These are phyloP conservation scores for Xylaria sp. DNA, from an alignment of 2,329 filamentous ascomycete species.

Conservation along the genomic window DNA sequence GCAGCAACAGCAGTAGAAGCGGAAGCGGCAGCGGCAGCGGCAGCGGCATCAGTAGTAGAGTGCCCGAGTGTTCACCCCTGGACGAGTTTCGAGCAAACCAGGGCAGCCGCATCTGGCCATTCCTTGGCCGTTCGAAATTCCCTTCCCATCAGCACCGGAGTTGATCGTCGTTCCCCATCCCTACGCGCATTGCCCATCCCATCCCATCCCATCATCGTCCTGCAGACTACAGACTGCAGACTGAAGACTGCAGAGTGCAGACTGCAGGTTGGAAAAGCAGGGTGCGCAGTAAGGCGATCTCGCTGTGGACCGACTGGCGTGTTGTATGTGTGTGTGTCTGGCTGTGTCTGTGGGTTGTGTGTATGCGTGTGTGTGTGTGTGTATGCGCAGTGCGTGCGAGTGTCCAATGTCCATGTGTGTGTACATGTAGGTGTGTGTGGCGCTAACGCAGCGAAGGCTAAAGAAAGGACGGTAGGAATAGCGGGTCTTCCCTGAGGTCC, in stretches of 20 bases:
- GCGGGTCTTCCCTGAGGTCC: conserved; percentile 28
- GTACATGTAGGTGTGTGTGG: conserved; percentile 1
- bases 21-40: too few relatives aligned
- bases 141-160: conserved; percentile 1
- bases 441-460: background rate
- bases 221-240: conserved; percentile 18
- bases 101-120: conserved; percentile 20
- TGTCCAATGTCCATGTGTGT: too few relatives aligned
- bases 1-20: too few relatives aligned
- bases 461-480: conserved; percentile 11
- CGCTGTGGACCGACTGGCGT: conserved; percentile 26
- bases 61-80: background rate
- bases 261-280: conserved; percentile 25
- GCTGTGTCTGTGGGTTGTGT: too few relatives aligned
- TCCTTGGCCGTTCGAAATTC: conserved; percentile 7
- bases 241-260: conserved; percentile 17
- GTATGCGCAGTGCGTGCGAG: too few relatives aligned
- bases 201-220: too few relatives aligned
- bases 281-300: conserved; percentile 38
- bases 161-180: background rate
- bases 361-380: too few relatives aligned
- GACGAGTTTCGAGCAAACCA: conserved; percentile 1
- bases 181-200: background rate
- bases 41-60: too few relatives aligned
- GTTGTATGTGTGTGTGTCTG: background rate